Base-by-base conservation (phyloP, 345 rosid genomes). In the Gossypium anomalum region DNA sequence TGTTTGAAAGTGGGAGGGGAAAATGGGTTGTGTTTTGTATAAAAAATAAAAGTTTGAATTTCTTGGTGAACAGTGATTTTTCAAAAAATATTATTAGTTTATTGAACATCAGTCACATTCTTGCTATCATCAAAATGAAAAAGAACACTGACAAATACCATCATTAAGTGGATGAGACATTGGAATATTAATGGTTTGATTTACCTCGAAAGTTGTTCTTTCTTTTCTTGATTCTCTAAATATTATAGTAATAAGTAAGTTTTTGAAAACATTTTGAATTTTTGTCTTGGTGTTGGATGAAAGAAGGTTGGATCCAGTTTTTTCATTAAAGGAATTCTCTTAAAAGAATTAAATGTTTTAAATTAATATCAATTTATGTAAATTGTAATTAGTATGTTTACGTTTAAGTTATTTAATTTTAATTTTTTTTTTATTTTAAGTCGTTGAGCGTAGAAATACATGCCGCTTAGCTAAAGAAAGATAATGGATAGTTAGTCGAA, bases 1-100 rank as follows among this genome's bases (percentile, higher is more conserved):
- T 74, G 67, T 55, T 58, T 80, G 81, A 63, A 74, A 49, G 11
- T 15, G 73, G 43, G 16, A 13, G 55, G 14, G 25, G 12, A 23
- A 67, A 38, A 19, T 48, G 57, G 23, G 57, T 25, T 13, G 15
- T 2, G 43, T 8, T 16, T 53, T 57, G 19, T 52, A 52, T 17
- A 52, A n/a, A 44, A 58, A 7, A 58, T 13, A 15, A 17, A 45
- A 71, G 25, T 74, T 74, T 63, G 62, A 74, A 62, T 63, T 74
- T 51, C 4, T 63, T 6, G 41, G 7, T 38, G 69, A 74, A 44
- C 64, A 14, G 64, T 13, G n/a, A 57, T 5, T 25, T 60, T 60
- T 4, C 41, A 34, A 34, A 41, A 64, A 52, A 64, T 52, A n/a
- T 45, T 29, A 38, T 51, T 74, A 74, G 25, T 47, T 29, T 17